A percentile compares a stretch with the other conserved stretches of the same genome.
phyloP scores from a whole-genome alignment of 2,329 filamentous ascomycete species.

The Stenocarpella maydis region DNA sequence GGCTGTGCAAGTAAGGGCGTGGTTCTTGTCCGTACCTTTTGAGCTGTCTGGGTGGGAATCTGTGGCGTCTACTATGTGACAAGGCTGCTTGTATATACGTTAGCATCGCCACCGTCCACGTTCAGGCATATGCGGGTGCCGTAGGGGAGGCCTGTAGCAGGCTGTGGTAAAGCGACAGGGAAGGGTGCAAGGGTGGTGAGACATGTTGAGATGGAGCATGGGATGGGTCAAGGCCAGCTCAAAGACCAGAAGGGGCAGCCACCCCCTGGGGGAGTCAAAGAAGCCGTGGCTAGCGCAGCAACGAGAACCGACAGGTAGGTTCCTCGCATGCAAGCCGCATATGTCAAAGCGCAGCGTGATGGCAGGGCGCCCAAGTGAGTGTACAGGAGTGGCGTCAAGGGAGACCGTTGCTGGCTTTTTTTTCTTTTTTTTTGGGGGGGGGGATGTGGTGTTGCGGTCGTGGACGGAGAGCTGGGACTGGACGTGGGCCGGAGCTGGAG shows the following conservation, averaged over 20 bases:
- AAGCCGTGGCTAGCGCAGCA: slow-evolving; percentile 23
- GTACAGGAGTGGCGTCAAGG: slow-evolving; percentile 18
- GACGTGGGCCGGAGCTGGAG: neutral
- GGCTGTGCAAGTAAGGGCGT: neutral
- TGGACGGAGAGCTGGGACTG: neutral
- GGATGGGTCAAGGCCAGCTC: slow-evolving; percentile 22
- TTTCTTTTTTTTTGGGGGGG: neutral
- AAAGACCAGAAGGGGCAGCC: slow-evolving; percentile 15
- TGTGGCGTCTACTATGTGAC: slow-evolving; percentile 32
- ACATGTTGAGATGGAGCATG: slow-evolving; percentile 33
- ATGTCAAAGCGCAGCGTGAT: slow-evolving; percentile 26
- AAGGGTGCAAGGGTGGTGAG: slow-evolving; percentile 33
- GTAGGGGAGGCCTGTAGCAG: slow-evolving; percentile 13
- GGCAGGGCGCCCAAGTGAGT: slow-evolving; percentile 18
- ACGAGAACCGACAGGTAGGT: slow-evolving; percentile 31
- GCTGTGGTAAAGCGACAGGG: slow-evolving; percentile 1
- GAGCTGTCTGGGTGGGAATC: slow-evolving; percentile 22
- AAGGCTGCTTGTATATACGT: slow-evolving; percentile 34
- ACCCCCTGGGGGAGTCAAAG: slow-evolving; percentile 25
- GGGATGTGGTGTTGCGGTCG: slow-evolving; percentile 3
- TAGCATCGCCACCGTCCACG: slow-evolving; percentile 27
- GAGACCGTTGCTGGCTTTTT: neutral
- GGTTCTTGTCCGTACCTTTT: slow-evolving; percentile 33
- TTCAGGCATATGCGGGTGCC: slow-evolving; percentile 6
- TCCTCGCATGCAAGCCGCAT: slow-evolving; percentile 28